phyloP scores from a whole-genome alignment of 1,284 basidiomycete genomes.

The Phlebopus sp. region DNA sequence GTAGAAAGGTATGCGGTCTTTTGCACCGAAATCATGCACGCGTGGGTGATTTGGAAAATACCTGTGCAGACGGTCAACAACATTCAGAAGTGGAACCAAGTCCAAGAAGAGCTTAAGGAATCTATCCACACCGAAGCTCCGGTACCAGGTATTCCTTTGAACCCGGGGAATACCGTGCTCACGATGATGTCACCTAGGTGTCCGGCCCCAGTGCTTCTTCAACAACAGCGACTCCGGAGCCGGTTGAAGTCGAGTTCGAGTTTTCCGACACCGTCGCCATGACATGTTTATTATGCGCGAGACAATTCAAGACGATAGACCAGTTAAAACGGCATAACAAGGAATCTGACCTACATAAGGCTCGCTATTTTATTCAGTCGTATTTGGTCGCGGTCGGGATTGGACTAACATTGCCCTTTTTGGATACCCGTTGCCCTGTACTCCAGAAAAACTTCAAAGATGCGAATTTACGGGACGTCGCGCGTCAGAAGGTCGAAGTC shows the following conservation, averaged over 20 bases:
- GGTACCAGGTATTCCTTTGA: constrained; percentile 17
- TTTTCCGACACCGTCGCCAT: constrained; percentile 71
- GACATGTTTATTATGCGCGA: constrained; percentile 85
- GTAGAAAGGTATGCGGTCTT: constrained; percentile 74
- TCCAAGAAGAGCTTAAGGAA: constrained; percentile 77
- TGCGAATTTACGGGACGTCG: constrained; percentile 63
- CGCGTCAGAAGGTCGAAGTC: constrained; percentile 64
- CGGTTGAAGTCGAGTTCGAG: constrained; percentile 62
- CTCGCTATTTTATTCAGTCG: constrained; percentile 41
- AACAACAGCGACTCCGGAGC: constrained; percentile 35
- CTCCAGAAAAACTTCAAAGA: constrained; percentile 82
- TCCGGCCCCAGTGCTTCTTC: constrained; percentile 23
- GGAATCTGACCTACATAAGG: constrained; percentile 93
- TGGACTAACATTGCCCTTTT: constrained; percentile 25
- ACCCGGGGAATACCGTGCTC: constrained; percentile 5
- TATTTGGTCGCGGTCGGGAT: constrained; percentile 26
- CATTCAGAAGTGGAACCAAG: constrained; percentile 94
- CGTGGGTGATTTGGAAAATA: background rate
- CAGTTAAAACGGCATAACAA: constrained; percentile 84
- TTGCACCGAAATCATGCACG: background rate
- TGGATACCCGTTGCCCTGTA: constrained; percentile 15
- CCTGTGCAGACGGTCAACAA: constrained; percentile 76
- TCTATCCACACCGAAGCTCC: constrained; percentile 32
- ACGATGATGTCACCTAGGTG: constrained; percentile 6
- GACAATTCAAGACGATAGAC: constrained; percentile 87